These are phyloP conservation scores for Creolimax fragrantissima DNA, from an alignment of 78 protist genomes.

Conservation along the genomic window DNA sequence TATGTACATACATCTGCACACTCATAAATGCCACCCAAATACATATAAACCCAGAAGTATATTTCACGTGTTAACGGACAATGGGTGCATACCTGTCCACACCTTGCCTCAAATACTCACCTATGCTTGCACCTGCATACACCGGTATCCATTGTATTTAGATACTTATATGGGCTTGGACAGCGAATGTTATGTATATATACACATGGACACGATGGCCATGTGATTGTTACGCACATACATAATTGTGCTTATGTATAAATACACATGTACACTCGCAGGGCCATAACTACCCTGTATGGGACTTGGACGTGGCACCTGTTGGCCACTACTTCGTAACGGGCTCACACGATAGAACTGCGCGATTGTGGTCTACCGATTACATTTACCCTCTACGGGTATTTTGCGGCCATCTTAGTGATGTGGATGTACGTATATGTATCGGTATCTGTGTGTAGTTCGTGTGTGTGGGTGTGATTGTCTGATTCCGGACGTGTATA, in stretches of 20 bases:
- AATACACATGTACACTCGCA: background rate
- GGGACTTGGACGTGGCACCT: slow-evolving; percentile 74
- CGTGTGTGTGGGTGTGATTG: too few relatives aligned
- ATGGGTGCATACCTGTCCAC: too few relatives aligned
- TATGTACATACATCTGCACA: background rate
- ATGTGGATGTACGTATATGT: slow-evolving; percentile 48
- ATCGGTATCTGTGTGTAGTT: background rate
- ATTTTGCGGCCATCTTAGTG: slow-evolving; percentile 77
- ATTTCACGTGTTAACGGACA: too few relatives aligned
- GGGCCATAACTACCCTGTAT: slow-evolving; percentile 84
- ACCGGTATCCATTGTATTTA: too few relatives aligned
- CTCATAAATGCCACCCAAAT: too few relatives aligned
- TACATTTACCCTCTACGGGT: slow-evolving; percentile 58
- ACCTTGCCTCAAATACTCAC: too few relatives aligned
- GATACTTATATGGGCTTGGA: too few relatives aligned
- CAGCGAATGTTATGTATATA: background rate
- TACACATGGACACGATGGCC: background rate
- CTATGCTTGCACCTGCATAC: too few relatives aligned
- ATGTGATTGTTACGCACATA: background rate
- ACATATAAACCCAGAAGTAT: too few relatives aligned
- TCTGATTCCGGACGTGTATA: too few relatives aligned
- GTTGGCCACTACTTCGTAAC: slow-evolving; percentile 77
- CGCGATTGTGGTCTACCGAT: slow-evolving; percentile 80
- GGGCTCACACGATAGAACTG: slow-evolving; percentile 79
- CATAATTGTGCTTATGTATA: background rate